A percentile compares a stretch with the other conserved stretches of the same genome.
Conservation (phyloP, 345 rosid genomes). For the Salix arbutifolia region DNA sequence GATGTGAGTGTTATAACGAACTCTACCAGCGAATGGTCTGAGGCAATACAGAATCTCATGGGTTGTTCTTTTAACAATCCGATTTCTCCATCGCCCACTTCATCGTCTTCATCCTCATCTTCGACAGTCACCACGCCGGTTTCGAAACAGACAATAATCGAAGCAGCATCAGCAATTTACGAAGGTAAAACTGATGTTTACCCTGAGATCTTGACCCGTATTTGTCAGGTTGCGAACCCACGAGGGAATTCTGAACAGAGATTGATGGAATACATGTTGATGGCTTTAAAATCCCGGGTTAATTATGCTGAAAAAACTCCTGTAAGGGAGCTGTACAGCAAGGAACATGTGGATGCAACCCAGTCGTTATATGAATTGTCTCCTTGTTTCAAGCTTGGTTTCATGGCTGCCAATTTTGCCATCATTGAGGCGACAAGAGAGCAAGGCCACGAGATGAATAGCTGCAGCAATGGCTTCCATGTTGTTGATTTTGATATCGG, state of each 20-base stretch:
- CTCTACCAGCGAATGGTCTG: conserved; percentile 75
- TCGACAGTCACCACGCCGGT: conserved; percentile 61
- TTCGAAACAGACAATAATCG: conserved; percentile 56
- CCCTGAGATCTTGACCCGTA: conserved; percentile 58
- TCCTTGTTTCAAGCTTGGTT: conserved; percentile 80
- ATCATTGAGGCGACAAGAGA: conserved; percentile 60
- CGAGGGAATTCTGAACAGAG: conserved; percentile 70
- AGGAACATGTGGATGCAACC: conserved; percentile 56
- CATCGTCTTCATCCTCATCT: conserved; percentile 71
- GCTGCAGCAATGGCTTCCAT: conserved; percentile 35
- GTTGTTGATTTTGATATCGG: conserved; percentile 85
- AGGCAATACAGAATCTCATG: conserved; percentile 60
- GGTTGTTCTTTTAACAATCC: conserved; percentile 26
- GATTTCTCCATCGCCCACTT: conserved; percentile 52
- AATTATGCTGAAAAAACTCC: conserved; percentile 45
- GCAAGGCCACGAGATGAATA: conserved; percentile 19
- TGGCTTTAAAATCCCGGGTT: conserved; percentile 59
- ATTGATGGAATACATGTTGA: conserved; percentile 53
- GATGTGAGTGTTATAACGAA: conserved; percentile 70
- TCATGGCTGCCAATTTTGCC: conserved; percentile 82
- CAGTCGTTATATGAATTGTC: conserved; percentile 60
- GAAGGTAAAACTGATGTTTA: conserved; percentile 61
- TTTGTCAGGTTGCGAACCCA: conserved; percentile 44
- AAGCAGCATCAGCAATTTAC: conserved; percentile 72
- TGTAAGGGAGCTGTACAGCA: conserved; percentile 50